Base-by-base conservation (phyloP, 2,329 filamentous ascomycete species). In the Hymenoscyphus fraxineus region DNA sequence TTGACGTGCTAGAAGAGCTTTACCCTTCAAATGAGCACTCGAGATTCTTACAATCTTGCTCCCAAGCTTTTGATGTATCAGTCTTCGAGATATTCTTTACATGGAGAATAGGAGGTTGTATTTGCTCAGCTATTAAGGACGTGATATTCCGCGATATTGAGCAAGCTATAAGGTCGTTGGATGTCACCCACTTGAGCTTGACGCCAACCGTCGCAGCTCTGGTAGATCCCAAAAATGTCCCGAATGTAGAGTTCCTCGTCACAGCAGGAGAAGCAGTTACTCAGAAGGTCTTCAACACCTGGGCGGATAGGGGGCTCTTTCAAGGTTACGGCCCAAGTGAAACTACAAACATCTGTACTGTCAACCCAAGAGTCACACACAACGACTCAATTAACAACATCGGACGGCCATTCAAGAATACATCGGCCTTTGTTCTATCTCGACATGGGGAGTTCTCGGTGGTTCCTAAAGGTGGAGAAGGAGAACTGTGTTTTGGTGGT, bases 81-180 rank as follows among this genome's bases (percentile, higher is more conserved):
- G 90, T 96, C 0, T 96, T 96, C 73, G 93, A 96, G 72, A 93
- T 96, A 15, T 94, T 96, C 74, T 96, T 92, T 71, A 81, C 92
- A 0, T 96, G 92, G 89, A 84, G 85, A 58, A 82, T 83, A 40
- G 92, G 92, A 3, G 91, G 94, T 80, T 90, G 88, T 66, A 80
- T 97, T 13, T 96, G 91, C 73, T 85, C 90, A 1, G 89, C 87
- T 0, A 84, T 81, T 0, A 93, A 93, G 69, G 90, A 95, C 70
- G 83, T 85, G 1, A 77, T 96, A 0, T 92, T 94, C 71, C 81
- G 81, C 47, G 87, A 96, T 70, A 79, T 96, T 9, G 90, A 93
- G 74, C 75, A 78, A 22, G 81, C 86, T 0, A 90, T 96, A 63
- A 81, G 86, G 2, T 73, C 76, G 0, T 77, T 96, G 19, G 71